phyloP scores from a whole-genome alignment of 495 filamentous ascomycete species.

The Jackrogersella multiformis region DNA sequence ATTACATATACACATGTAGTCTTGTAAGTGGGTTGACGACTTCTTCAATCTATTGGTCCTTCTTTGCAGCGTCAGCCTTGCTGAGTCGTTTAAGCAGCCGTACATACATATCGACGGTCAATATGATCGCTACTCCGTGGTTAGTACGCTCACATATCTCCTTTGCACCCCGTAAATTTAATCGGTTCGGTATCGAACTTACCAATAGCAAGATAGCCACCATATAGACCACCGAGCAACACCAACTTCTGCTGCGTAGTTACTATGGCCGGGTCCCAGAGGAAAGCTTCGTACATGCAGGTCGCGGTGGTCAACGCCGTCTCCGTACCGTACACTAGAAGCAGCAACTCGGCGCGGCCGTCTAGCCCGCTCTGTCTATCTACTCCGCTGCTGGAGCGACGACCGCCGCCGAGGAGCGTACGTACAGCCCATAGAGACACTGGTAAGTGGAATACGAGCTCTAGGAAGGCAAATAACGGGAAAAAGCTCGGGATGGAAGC shows the following conservation, averaged over 20 bases:
- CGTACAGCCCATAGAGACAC: slow-evolving; percentile 67
- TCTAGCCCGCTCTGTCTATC: slow-evolving; percentile 45
- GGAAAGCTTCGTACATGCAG: slow-evolving; percentile 65
- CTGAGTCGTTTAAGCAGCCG: slow-evolving; percentile 51
- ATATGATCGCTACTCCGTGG: slow-evolving; percentile 48
- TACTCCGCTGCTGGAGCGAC: background rate
- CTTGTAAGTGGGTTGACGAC: no score
- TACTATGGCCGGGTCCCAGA: slow-evolving; percentile 62
- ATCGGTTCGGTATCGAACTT: slow-evolving; percentile 48
- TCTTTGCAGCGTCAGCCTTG: slow-evolving; percentile 50
- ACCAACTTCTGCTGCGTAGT: slow-evolving; percentile 61
- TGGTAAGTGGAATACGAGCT: slow-evolving; percentile 74
- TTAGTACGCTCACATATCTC: background rate
- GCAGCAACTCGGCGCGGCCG: slow-evolving; percentile 66
- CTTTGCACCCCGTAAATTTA: background rate
- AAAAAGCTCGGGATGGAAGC: slow-evolving; percentile 69
- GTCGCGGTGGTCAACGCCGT: slow-evolving; percentile 76
- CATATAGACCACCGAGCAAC: slow-evolving; percentile 64
- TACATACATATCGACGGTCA: slow-evolving; percentile 53
- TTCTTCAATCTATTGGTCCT: slow-evolving; percentile 41
- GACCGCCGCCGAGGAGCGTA: slow-evolving; percentile 36
- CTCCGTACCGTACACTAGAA: slow-evolving; percentile 75
- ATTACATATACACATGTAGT: background rate
- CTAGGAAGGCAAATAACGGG: slow-evolving; percentile 70
- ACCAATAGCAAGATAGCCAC: slow-evolving; percentile 78